phyloP scores from a whole-genome alignment of 768 basidiomycete genomes.

The Boletellus ananiceps region DNA sequence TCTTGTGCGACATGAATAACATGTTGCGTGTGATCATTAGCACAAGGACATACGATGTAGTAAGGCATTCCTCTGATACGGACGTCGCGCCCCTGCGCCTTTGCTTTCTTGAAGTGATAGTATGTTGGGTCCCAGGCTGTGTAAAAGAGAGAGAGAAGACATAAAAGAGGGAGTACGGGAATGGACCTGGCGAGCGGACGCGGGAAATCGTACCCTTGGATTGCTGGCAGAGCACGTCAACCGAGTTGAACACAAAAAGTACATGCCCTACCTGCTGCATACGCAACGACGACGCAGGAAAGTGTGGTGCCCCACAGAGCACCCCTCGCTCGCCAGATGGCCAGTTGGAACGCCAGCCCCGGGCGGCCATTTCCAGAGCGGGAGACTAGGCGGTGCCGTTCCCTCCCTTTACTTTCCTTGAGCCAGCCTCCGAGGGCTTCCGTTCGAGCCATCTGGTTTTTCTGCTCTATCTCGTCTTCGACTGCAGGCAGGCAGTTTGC shows the following conservation, averaged over 20 bases:
- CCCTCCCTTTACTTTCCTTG: slow-evolving; percentile 61
- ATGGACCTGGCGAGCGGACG: slow-evolving; percentile 18
- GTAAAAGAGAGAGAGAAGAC: slow-evolving; percentile 65
- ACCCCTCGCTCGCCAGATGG: slow-evolving; percentile 69
- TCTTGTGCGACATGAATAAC: slow-evolving; percentile 34
- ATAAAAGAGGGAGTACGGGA: slow-evolving; percentile 47
- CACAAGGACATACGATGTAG: slow-evolving; percentile 52
- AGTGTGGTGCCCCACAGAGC: slow-evolving; percentile 56
- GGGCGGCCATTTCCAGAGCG: slow-evolving; percentile 39
- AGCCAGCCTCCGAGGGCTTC: slow-evolving; percentile 72
- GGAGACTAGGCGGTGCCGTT: slow-evolving; percentile 47
- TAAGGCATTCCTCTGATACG: slow-evolving; percentile 57
- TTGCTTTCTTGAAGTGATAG: slow-evolving; percentile 50
- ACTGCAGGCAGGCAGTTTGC: slow-evolving; percentile 68
- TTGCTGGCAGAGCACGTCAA: slow-evolving; percentile 15
- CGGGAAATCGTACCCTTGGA: slow-evolving; percentile 21
- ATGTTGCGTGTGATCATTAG: neutral
- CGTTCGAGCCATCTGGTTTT: slow-evolving; percentile 78
- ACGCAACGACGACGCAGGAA: slow-evolving; percentile 37
- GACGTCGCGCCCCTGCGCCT: slow-evolving; percentile 67
- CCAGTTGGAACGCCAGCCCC: slow-evolving; percentile 45
- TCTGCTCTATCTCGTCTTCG: slow-evolving; percentile 72
- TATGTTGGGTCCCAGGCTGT: slow-evolving; percentile 87
- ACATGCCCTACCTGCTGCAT: slow-evolving; percentile 42
- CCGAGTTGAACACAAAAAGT: neutral